phyloP scores from a whole-genome alignment of 1,284 basidiomycete species.

The Macrocystidia cucumis region DNA sequence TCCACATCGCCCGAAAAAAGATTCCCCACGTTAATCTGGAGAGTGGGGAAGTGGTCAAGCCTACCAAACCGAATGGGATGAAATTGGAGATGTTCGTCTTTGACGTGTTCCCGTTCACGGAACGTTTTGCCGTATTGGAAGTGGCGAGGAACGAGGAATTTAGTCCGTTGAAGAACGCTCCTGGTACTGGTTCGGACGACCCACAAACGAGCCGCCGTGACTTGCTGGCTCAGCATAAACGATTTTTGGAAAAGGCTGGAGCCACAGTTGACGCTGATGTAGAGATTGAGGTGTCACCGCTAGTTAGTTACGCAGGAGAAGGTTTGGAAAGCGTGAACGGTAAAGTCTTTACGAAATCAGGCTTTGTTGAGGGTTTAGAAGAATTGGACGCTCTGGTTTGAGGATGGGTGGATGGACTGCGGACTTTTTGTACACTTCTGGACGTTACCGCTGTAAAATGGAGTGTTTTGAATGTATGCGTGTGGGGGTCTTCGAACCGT shows the following conservation, averaged over 20 bases:
- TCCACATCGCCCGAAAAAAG: constrained; percentile 98
- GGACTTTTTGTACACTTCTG: constrained; percentile 1
- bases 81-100: constrained; percentile 99
- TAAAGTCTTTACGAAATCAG: constrained; percentile 60
- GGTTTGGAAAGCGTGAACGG: constrained; percentile 79
- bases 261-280: constrained; percentile 63
- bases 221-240: constrained; percentile 82
- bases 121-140: constrained; percentile 83
- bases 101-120: constrained; percentile 95
- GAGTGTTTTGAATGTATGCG: no score
- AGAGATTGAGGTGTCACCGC: constrained; percentile 89
- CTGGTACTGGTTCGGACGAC: constrained; percentile 90
- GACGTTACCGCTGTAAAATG: no score
- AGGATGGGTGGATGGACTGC: constrained; percentile 5
- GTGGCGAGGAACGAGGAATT: constrained; percentile 90
- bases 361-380: constrained; percentile 26
- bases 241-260: constrained; percentile 80
- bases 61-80: constrained; percentile 93
- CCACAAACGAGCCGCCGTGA: constrained; percentile 88
- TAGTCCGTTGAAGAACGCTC: constrained; percentile 95
- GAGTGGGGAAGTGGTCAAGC: constrained; percentile 66
- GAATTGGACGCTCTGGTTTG: constrained; percentile 33
- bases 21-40: constrained; percentile 78
- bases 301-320: constrained; percentile 88
- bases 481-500: no score